Percentiles rank a stretch among this genome's conserved stretches.
phyloP scores from a whole-genome alignment of 1,284 basidiomycete species.

The Melampsora larici-populina region DNA sequence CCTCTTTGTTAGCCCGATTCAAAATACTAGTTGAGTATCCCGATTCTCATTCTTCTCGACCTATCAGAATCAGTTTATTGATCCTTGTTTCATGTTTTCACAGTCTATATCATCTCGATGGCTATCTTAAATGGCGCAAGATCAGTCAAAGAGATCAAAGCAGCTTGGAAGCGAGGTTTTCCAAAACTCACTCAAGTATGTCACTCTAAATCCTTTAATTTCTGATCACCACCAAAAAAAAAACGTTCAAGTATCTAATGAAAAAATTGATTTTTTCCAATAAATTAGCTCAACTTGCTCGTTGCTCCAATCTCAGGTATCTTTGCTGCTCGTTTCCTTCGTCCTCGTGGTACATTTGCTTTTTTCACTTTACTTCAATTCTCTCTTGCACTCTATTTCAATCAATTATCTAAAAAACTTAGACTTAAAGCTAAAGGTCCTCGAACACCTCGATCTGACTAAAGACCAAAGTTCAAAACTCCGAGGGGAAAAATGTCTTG shows the following conservation, averaged over 20 bases:
- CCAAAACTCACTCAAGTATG: slow-evolving; percentile 25
- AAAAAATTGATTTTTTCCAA: not conserved
- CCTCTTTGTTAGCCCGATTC: slow-evolving; percentile 72
- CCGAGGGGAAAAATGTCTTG: no score
- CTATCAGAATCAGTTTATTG: slow-evolving; percentile 15
- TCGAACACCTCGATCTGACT: not conserved
- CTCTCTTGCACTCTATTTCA: slow-evolving; percentile 24
- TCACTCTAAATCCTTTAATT: not conserved
- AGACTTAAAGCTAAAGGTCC: slow-evolving; percentile 1
- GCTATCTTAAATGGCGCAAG: slow-evolving; percentile 78
- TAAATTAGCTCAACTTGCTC: slow-evolving; percentile 16
- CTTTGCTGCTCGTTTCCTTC: slow-evolving; percentile 23
- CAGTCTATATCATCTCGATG: slow-evolving; percentile 69
- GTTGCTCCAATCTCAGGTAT: slow-evolving; percentile 21
- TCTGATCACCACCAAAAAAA: not conserved
- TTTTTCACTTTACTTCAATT: slow-evolving; percentile 31
- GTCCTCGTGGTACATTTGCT: slow-evolving; percentile 11
- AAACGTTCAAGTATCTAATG: not conserved
- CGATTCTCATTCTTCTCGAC: not conserved
- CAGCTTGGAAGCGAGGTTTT: slow-evolving; percentile 33
- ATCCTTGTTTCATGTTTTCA: slow-evolving; percentile 6
- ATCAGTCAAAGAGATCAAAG: slow-evolving; percentile 62
- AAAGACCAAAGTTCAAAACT: not conserved
- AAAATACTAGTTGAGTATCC: slow-evolving; percentile 64
- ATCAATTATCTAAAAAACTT: slow-evolving; percentile 25